Evolutionary conservation across 495 filamentous ascomycete species (phyloP).

Genomic region (Evernia prunastri): DNA sequence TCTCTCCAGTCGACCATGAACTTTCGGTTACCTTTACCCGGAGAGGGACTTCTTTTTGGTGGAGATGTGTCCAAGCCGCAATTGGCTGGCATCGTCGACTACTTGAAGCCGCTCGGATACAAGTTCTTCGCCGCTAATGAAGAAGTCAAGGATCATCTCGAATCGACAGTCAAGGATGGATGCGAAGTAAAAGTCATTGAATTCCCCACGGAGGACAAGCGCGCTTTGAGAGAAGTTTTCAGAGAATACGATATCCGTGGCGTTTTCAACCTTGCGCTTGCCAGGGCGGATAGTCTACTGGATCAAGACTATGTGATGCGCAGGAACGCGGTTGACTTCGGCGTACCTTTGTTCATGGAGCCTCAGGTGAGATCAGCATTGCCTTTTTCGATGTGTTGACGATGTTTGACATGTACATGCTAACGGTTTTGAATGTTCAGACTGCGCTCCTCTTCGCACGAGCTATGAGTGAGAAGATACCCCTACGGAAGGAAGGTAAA

Average conservation of each 20-base stretch:
- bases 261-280: constrained; percentile 88
- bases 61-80: constrained; percentile 64
- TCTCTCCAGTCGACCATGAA: constrained; percentile 97
- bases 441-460: constrained; percentile 91
- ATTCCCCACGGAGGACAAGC: constrained; percentile 95
- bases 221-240: constrained; percentile 90
- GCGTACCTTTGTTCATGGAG: constrained; percentile 97
- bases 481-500: constrained; percentile 55
- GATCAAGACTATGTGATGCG: constrained; percentile 99
- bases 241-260: constrained; percentile 93
- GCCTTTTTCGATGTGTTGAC: background rate
- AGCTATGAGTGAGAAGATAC: constrained; percentile 94
- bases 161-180: constrained; percentile 53
- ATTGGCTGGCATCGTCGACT: constrained; percentile 70
- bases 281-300: constrained; percentile 70
- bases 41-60: constrained; percentile 89
- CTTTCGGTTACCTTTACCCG: constrained; percentile 89
- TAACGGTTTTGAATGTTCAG: constrained; percentile 37
- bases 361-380: constrained; percentile 67
- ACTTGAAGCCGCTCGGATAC: constrained; percentile 82
- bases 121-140: constrained; percentile 82
- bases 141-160: constrained; percentile 75
- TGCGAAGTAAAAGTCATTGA: constrained; percentile 84
- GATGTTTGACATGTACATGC: background rate
- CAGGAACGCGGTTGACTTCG: constrained; percentile 96